phyloP scores from a whole-genome alignment of 2,329 filamentous ascomycete genomes.

The Mycosphaerelloides madeirae region DNA sequence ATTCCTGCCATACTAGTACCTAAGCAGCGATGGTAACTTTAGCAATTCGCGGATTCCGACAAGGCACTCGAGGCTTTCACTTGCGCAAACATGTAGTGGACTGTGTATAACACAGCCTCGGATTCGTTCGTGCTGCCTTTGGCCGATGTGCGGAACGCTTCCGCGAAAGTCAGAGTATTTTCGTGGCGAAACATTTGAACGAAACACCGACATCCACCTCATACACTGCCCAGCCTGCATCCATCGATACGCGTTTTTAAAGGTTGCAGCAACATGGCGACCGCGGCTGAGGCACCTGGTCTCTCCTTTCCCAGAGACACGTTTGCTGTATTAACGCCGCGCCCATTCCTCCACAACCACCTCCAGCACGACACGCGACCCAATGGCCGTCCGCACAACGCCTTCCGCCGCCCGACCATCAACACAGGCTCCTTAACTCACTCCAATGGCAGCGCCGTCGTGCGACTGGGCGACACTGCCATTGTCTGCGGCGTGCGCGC shows the following conservation, averaged over 20 bases:
- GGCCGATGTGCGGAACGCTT: too few relatives aligned
- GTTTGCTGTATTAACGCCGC: slow-evolving; percentile 85
- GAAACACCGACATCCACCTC: not conserved
- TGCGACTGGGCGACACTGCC: slow-evolving; percentile 82
- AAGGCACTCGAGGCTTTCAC: too few relatives aligned
- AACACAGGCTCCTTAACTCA: slow-evolving; percentile 84
- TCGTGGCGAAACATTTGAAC: too few relatives aligned
- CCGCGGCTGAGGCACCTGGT: slow-evolving; percentile 12
- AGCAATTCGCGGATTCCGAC: too few relatives aligned
- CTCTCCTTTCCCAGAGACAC: slow-evolving; percentile 59
- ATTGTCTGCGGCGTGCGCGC: slow-evolving; percentile 90
- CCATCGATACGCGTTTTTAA: not conserved
- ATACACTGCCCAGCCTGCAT: too few relatives aligned
- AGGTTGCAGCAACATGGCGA: not conserved
- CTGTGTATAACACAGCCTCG: too few relatives aligned
- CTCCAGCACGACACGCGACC: slow-evolving; percentile 69
- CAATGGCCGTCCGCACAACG: slow-evolving; percentile 69
- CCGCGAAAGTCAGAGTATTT: too few relatives aligned
- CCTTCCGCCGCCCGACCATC: slow-evolving; percentile 67
- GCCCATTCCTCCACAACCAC: slow-evolving; percentile 84
- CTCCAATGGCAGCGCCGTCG: slow-evolving; percentile 82
- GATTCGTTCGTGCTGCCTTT: too few relatives aligned
- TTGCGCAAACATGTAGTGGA: too few relatives aligned
- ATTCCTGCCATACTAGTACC: too few relatives aligned
- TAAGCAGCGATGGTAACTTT: too few relatives aligned